Percentiles rank a stretch among this genome's conserved stretches.
Conservation (phyloP, 2,329 filamentous ascomycete species). For the Paecilomyces fulvus region DNA sequence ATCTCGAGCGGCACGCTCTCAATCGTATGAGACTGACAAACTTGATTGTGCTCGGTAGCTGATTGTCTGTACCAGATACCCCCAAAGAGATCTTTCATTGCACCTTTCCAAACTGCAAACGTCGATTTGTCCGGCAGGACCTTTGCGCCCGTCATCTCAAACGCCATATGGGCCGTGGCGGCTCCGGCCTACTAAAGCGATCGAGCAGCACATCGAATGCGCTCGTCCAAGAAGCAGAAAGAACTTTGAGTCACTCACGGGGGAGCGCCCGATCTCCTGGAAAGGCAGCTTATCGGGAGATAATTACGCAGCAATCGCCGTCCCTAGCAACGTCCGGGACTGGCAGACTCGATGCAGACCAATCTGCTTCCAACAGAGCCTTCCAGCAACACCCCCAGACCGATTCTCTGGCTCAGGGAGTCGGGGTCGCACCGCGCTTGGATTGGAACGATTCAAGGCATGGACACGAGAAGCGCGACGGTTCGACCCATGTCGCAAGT, state of each 20-base stretch:
- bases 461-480: background rate
- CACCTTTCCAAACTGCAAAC: conserved; percentile 82
- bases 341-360: background rate
- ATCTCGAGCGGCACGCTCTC: conserved; percentile 90
- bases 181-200: conserved; percentile 38
- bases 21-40: conserved; percentile 57
- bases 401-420: background rate
- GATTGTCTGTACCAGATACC: conserved; percentile 50
- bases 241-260: conserved; percentile 7
- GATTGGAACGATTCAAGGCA: background rate
- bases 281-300: background rate
- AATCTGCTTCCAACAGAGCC: background rate
- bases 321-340: background rate
- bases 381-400: background rate
- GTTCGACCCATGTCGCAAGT: background rate
- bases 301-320: background rate
- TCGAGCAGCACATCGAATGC: conserved; percentile 37
- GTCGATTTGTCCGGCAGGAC: conserved; percentile 88
- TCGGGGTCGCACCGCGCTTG: background rate
- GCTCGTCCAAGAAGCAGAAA: conserved; percentile 10
- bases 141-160: conserved; percentile 79
- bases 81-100: conserved; percentile 94
- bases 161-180: conserved; percentile 58
- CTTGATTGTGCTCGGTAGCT: background rate
- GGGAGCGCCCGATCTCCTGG: background rate